Evolutionary conservation across 331 rosid species (phyloP).

Genomic region (Malus hybrid): DNA sequence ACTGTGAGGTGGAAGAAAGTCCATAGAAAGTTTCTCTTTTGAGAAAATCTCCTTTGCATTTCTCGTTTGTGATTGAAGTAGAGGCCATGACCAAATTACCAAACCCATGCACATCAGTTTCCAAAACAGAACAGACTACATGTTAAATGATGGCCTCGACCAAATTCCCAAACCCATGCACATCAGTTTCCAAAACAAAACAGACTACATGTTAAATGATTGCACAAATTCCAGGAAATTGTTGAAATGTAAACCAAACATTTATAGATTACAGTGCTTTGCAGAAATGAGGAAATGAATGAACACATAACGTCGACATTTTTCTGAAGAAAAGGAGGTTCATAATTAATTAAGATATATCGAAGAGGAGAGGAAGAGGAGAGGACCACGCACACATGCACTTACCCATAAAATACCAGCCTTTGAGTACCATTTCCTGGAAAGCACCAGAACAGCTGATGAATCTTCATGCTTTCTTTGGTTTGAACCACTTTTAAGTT

Average conservation of each 20-base stretch:
- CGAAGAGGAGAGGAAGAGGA: background rate
- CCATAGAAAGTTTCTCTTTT: too few relatives aligned
- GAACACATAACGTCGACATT: slow-evolving; percentile 22
- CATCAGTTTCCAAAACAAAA: background rate
- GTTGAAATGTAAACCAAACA: background rate
- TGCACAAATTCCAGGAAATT: background rate
- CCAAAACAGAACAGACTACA: too few relatives aligned
- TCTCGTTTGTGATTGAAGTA: too few relatives aligned
- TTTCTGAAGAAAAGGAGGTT: background rate
- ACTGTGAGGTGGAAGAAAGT: too few relatives aligned
- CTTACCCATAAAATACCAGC: background rate
- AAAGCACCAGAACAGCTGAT: background rate
- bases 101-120: background rate
- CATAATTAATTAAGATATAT: too few relatives aligned
- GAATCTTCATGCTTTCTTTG: background rate
- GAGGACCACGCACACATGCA: slow-evolving; percentile 6
- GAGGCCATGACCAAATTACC: too few relatives aligned
- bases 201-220: background rate
- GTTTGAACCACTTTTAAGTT: background rate
- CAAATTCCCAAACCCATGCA: background rate
- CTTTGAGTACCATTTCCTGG: background rate
- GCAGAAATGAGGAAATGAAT: background rate
- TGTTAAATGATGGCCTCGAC: background rate
- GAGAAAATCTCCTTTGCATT: too few relatives aligned
- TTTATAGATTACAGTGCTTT: background rate